A percentile compares a stretch with the other conserved stretches of the same genome.
Evolutionary conservation across 495 filamentous ascomycete genomes (phyloP).

Genomic region (Xeromyces bisporus): DNA sequence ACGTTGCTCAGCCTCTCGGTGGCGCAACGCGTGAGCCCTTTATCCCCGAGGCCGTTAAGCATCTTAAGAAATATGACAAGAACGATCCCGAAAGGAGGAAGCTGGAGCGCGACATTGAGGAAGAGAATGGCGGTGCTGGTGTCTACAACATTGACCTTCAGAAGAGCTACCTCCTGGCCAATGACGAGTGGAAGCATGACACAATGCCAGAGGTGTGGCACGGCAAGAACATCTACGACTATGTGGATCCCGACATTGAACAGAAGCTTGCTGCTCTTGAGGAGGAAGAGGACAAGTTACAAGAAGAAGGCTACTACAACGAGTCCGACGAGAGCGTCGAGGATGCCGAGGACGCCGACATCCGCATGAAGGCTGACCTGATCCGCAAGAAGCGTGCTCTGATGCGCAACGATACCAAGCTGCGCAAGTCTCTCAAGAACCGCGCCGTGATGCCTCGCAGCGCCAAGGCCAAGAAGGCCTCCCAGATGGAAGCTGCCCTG

Average conservation of each 20-base stretch:
- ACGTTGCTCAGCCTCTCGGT: constrained; percentile 81
- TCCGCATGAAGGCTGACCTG: constrained; percentile 76
- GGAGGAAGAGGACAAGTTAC: constrained; percentile 81
- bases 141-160: constrained; percentile 88
- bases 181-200: constrained; percentile 88
- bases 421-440: constrained; percentile 93
- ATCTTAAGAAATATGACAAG: constrained; percentile 74
- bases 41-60: constrained; percentile 73
- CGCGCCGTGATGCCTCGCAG: constrained; percentile 72
- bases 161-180: constrained; percentile 66
- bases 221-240: constrained; percentile 94
- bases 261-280: constrained; percentile 77
- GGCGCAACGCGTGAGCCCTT: constrained; percentile 63
- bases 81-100: constrained; percentile 62
- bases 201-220: constrained; percentile 85
- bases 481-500: constrained; percentile 69
- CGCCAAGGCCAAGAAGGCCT: constrained; percentile 55
- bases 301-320: constrained; percentile 76
- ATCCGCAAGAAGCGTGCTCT: constrained; percentile 83
- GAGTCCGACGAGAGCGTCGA: constrained; percentile 48
- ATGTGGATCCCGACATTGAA: constrained; percentile 92
- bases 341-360: constrained; percentile 72
- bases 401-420: constrained; percentile 79
- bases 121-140: constrained; percentile 83
- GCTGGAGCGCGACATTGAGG: constrained; percentile 76